A percentile compares a stretch with the other conserved stretches of the same genome.
phyloP scores from a whole-genome alignment of 2,329 filamentous ascomycete species.

The Neurospora crassa region DNA sequence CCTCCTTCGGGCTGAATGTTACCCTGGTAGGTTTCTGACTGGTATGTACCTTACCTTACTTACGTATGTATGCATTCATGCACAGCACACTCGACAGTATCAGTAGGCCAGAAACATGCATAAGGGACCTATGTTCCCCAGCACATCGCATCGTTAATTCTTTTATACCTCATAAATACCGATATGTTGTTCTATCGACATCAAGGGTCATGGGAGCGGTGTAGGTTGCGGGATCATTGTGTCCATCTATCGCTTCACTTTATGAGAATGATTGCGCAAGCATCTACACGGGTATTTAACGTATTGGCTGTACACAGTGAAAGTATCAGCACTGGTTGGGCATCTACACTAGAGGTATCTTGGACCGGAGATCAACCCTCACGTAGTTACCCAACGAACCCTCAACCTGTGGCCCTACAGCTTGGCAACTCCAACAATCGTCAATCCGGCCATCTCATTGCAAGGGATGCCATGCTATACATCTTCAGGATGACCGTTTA shows the following conservation, averaged over 20 bases:
- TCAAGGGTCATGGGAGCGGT: too few species aligned
- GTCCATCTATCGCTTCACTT: too few species aligned
- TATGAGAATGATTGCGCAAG: too few species aligned
- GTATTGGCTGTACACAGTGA: too few species aligned
- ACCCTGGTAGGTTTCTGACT: not conserved
- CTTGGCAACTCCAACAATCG: not conserved
- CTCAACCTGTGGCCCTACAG: not conserved
- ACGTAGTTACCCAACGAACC: not conserved
- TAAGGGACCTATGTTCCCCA: not conserved
- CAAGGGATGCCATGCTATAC: too few species aligned
- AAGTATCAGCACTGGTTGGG: not conserved
- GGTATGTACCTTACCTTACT: not conserved
- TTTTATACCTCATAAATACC: too few species aligned
- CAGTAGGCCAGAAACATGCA: not conserved
- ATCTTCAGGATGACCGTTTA: not conserved
- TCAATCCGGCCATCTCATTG: not conserved
- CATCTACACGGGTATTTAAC: too few species aligned
- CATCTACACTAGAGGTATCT: not conserved
- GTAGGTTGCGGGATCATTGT: too few species aligned
- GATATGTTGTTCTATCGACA: too few species aligned
- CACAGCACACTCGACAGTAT: not conserved
- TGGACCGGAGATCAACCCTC: not conserved
- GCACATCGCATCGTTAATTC: too few species aligned
- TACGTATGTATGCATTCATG: not conserved
- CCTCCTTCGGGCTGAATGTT: not conserved